Evolutionary conservation across 805 yeast species (phyloP).

Genomic region (Metschnikowia lachancei): DNA sequence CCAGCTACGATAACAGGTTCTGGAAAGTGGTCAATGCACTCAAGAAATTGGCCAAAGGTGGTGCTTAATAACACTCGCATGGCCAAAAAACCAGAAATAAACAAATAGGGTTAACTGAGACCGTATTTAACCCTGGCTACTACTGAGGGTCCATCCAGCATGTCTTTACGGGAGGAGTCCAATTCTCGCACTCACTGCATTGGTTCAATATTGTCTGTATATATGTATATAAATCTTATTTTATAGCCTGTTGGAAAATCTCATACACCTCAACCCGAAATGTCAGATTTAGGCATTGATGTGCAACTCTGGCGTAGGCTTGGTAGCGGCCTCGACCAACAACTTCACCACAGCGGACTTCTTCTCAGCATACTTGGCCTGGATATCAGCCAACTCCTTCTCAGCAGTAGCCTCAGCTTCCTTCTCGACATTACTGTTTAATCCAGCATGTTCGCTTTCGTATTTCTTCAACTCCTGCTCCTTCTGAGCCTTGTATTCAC

Average conservation of each 20-base stretch:
- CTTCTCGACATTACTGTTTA: constrained; percentile 71
- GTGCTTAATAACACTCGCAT: constrained; percentile 11
- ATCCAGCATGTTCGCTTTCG: constrained; percentile 70
- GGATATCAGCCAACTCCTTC: constrained; percentile 65
- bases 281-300: constrained; percentile 52
- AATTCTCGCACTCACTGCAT: too few relatives aligned
- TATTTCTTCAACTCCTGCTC: constrained; percentile 74
- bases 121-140: too few relatives aligned
- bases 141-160: too few relatives aligned
- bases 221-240: constrained; percentile 2
- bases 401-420: constrained; percentile 76
- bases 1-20: constrained; percentile 73
- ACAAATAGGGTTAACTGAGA: too few relatives aligned
- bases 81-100: too few relatives aligned
- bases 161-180: too few relatives aligned
- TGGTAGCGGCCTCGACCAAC: constrained; percentile 73
- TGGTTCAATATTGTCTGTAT: not conserved
- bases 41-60: constrained; percentile 37
- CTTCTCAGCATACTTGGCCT: constrained; percentile 60
- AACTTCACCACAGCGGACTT: constrained; percentile 66
- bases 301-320: constrained; percentile 81
- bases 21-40: constrained; percentile 57
- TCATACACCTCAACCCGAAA: not conserved
- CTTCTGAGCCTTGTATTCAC: constrained; percentile 78
- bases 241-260: not conserved